Conservation (phyloP, 2,329 filamentous ascomycete genomes). For the Blumeria hordei region DNA sequence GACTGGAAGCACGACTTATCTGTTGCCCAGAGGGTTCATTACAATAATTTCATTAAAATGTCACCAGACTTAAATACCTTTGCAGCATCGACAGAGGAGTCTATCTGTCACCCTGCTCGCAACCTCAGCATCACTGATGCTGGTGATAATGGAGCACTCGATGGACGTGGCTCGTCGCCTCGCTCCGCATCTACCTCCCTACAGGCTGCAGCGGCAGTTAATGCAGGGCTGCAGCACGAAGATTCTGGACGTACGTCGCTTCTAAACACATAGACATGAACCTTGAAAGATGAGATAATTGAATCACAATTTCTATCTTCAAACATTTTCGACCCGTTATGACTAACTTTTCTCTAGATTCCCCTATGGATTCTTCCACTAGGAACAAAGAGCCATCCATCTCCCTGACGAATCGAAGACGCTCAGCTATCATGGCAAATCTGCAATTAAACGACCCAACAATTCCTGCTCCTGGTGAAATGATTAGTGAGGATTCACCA, state of each 20-base stretch:
- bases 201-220: conserved; percentile 53
- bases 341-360: too few relatives aligned
- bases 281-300: neutral
- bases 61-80: conserved; percentile 14
- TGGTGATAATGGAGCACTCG: conserved; percentile 5
- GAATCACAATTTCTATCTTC: too few relatives aligned
- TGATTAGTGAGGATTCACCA: conserved; percentile 22
- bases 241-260: conserved; percentile 27
- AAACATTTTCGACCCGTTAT: too few relatives aligned
- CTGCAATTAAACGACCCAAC: conserved; percentile 48
- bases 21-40: conserved; percentile 22
- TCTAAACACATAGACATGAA: neutral
- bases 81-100: conserved; percentile 11
- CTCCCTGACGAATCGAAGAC: conserved; percentile 24
- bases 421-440: conserved; percentile 48
- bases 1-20: conserved; percentile 20
- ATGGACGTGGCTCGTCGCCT: conserved; percentile 29
- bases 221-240: conserved; percentile 48
- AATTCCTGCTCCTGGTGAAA: conserved; percentile 43
- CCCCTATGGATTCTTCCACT: too few relatives aligned
- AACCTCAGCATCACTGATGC: too few relatives aligned
- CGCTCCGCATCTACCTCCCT: conserved; percentile 45
- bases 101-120: too few relatives aligned
- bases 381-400: too few relatives aligned
- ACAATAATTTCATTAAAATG: conserved; percentile 13